Evolutionary conservation across 768 basidiomycete species (phyloP).

Genomic region (Russula compacta): DNA sequence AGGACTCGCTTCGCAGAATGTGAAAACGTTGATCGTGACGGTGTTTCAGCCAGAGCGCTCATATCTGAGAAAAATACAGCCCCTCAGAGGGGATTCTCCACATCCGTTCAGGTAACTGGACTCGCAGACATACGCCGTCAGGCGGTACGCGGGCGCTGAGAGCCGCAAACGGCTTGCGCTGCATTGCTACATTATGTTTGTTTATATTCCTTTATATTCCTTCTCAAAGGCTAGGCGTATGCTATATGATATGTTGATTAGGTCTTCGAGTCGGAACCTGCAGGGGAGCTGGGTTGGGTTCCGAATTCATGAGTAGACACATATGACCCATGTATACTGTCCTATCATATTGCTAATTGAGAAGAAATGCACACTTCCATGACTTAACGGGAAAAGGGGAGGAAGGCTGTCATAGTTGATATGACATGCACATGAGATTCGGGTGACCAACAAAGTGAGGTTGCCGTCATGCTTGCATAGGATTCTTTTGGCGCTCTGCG

Average conservation of each 20-base stretch:
- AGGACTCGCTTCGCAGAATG: not conserved
- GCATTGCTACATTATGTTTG: slow-evolving; percentile 2
- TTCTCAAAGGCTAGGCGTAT: slow-evolving; percentile 4
- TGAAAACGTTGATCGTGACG: slow-evolving; percentile 6
- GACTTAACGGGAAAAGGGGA: not conserved
- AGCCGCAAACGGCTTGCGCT: slow-evolving; percentile 10
- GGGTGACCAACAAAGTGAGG: not conserved
- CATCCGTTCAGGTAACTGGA: not conserved
- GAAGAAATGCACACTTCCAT: slow-evolving; percentile 6
- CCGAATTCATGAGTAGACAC: not conserved
- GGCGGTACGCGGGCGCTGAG: slow-evolving; percentile 6
- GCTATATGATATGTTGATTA: slow-evolving; percentile 7
- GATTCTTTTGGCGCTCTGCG: slow-evolving; percentile 36
- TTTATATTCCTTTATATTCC: not conserved
- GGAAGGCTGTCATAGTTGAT: not conserved
- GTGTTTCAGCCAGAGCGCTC: not conserved
- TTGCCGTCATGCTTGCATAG: slow-evolving; percentile 2
- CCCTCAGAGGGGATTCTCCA: not conserved
- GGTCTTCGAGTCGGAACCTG: not conserved
- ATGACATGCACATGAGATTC: slow-evolving; percentile 5
- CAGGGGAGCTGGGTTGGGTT: not conserved
- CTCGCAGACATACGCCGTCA: slow-evolving; percentile 1
- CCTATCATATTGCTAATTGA: not conserved
- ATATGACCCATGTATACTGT: slow-evolving; percentile 6
- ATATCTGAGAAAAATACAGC: not conserved